Conservation (phyloP, 352 stramenopile species). For the Phytophthora constricta region DNA sequence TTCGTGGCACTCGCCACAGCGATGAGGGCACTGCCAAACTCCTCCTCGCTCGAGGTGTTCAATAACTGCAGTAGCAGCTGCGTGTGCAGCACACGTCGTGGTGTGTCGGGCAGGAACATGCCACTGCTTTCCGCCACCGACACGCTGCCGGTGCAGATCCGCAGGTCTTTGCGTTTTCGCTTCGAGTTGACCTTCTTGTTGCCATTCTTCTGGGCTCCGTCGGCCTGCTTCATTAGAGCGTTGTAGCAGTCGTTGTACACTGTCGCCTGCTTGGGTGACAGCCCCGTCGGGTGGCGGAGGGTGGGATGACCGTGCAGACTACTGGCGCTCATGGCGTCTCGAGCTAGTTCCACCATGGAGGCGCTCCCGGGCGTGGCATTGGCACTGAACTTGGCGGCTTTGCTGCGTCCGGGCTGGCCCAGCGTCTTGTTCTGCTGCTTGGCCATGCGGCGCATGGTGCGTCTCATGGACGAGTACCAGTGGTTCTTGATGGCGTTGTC, state of each 20-base stretch:
- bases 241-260: constrained; percentile 85
- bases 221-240: constrained; percentile 66
- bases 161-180: constrained; percentile 85
- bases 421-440: constrained; percentile 87
- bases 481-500: constrained; percentile 93
- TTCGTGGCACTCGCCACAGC: constrained; percentile 38
- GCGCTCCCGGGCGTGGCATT: constrained; percentile 26
- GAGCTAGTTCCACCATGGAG: constrained; percentile 38
- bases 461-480: constrained; percentile 92
- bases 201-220: constrained; percentile 33
- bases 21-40: constrained; percentile 31
- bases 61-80: constrained; percentile 83
- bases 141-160: constrained; percentile 75
- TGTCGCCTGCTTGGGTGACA: constrained; percentile 66
- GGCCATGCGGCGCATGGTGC: constrained; percentile 89
- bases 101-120: constrained; percentile 84
- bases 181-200: constrained; percentile 74
- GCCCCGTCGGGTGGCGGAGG: constrained; percentile 43
- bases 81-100: constrained; percentile 76
- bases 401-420: constrained; percentile 34
- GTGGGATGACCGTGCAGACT: constrained; percentile 20
- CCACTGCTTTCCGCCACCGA: constrained; percentile 48
- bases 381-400: constrained; percentile 40
- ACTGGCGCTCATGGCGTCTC: constrained; percentile 40
- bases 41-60: constrained; percentile 57